A percentile compares a stretch with the other conserved stretches of the same genome.
Conservation (phyloP, 192 early-diverging fungal genomes). For the Rhizophagus clarus region DNA sequence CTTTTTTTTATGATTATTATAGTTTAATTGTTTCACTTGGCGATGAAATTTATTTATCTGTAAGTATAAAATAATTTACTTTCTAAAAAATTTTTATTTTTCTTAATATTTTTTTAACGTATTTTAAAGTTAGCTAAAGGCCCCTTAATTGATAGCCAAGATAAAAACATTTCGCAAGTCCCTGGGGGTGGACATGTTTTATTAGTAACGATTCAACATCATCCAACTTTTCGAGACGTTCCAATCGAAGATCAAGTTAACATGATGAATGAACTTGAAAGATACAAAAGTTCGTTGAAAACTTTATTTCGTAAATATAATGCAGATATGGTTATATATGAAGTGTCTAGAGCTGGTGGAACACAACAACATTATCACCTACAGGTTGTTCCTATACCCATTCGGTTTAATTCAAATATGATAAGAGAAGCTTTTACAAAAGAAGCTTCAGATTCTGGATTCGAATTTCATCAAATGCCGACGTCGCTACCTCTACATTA, state of each 20-base stretch:
- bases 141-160: constrained; percentile 56
- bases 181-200: constrained; percentile 86
- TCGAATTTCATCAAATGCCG: neutral
- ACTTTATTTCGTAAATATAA: constrained; percentile 57
- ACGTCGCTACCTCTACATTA: constrained; percentile 29
- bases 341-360: constrained; percentile 62
- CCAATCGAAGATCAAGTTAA: constrained; percentile 42
- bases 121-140: constrained; percentile 76
- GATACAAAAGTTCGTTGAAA: constrained; percentile 57
- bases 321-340: constrained; percentile 72
- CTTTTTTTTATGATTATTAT: neutral
- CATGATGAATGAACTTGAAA: constrained; percentile 52
- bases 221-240: constrained; percentile 47
- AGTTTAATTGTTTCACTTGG: constrained; percentile 81
- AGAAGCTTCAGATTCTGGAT: constrained; percentile 38
- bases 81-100: neutral
- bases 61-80: neutral
- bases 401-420: constrained; percentile 37
- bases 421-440: constrained; percentile 45
- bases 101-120: neutral
- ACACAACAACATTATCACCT: constrained; percentile 67
- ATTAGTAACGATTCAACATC: constrained; percentile 56
- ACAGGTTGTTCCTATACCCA: constrained; percentile 69
- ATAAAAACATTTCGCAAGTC: constrained; percentile 39
- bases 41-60: constrained; percentile 76